A percentile compares a stretch with the other conserved stretches of the same genome.
Conservation (phyloP, 2,329 filamentous ascomycete species). For the Colletotrichum tabaci region DNA sequence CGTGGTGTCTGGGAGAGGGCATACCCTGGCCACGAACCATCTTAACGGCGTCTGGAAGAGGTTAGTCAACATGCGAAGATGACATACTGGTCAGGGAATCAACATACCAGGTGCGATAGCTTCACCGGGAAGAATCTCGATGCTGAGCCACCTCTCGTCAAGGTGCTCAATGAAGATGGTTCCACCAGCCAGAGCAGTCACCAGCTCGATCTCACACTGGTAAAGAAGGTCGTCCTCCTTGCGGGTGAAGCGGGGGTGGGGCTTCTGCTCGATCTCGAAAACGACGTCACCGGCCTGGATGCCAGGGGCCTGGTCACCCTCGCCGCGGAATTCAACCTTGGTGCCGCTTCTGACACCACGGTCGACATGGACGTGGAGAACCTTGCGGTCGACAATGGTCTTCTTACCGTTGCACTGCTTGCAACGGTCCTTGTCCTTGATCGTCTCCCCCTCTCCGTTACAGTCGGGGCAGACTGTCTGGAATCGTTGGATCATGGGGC, state of each 20-base stretch:
- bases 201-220: constrained; percentile 93
- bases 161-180: constrained; percentile 95
- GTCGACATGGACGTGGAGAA: constrained; percentile 98
- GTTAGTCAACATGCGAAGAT: not conserved
- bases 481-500: constrained; percentile 99
- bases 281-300: constrained; percentile 96
- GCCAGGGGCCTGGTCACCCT: constrained; percentile 95
- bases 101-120: constrained; percentile 90
- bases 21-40: constrained; percentile 97
- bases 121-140: constrained; percentile 94
- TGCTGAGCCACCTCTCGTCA: constrained; percentile 95
- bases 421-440: constrained; percentile 97
- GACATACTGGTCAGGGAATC: constrained; percentile 33
- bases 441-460: constrained; percentile 95
- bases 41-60: constrained; percentile 82
- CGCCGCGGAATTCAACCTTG: constrained; percentile 96
- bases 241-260: constrained; percentile 94
- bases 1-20: constrained; percentile 95
- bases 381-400: constrained; percentile 96
- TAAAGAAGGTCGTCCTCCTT: constrained; percentile 97
- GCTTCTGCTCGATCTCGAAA: constrained; percentile 99
- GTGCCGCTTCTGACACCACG: constrained; percentile 93
- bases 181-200: constrained; percentile 94
- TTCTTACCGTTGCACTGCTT: constrained; percentile 98
- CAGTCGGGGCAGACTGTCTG: constrained; percentile 99